These are phyloP conservation scores for Adenanthera pavonina DNA, from an alignment of 306 rosid species.

Conservation along the genomic window DNA sequence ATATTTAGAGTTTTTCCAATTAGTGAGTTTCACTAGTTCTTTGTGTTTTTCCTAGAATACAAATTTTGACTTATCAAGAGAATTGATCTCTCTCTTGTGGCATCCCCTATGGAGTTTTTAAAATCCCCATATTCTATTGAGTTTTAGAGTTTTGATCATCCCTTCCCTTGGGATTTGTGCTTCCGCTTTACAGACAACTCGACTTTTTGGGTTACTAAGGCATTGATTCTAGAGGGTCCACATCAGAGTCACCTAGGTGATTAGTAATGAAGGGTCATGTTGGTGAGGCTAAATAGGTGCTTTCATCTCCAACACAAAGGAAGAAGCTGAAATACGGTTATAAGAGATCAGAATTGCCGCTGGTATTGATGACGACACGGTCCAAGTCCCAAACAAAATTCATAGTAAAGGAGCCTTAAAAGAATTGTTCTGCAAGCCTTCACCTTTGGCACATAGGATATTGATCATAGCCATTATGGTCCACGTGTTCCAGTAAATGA, in stretches of 20 bases:
- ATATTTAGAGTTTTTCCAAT: too few relatives aligned
- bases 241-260: slow-evolving; percentile 31
- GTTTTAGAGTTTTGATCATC: too few relatives aligned
- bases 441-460: neutral
- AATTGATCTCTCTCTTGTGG: too few relatives aligned
- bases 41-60: too few relatives aligned
- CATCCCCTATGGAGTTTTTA: too few relatives aligned
- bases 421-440: neutral
- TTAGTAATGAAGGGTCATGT: neutral
- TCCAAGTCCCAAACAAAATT: neutral
- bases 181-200: too few relatives aligned
- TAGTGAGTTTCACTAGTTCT: too few relatives aligned
- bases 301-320: neutral
- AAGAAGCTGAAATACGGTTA: neutral
- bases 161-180: too few relatives aligned
- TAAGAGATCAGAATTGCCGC: neutral
- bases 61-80: too few relatives aligned
- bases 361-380: neutral
- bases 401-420: neutral
- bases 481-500: neutral
- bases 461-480: neutral
- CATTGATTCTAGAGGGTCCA: too few relatives aligned
- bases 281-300: neutral
- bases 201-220: too few relatives aligned
- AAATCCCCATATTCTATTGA: too few relatives aligned